Evolutionary conservation across 331 rosid genomes (phyloP), one percentile per base, ranked within the genome.

Genomic region (Quercus tomentella): DNA sequence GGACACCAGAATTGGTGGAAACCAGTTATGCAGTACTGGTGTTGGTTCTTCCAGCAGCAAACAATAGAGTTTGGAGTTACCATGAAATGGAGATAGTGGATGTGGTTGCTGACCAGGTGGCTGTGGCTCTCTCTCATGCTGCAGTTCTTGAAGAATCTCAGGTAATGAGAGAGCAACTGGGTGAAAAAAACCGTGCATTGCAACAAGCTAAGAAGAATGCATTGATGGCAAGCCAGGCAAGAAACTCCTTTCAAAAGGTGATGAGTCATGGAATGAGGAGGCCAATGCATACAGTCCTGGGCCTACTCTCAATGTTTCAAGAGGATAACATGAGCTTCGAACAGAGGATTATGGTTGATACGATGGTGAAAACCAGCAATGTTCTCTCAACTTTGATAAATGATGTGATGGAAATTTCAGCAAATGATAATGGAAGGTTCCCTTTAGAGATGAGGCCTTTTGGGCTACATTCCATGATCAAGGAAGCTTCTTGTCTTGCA

Each of bases 51-150:
- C 98, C 98, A 0, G 76, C 80, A 6, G 97, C 91, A 65, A 91
- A 86, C 52, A 89, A 90, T 76, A 83, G 99, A 83, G 76, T 91
- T 75, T 96, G 99, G 99, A 92, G 88, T 83, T 76, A 80, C 71
- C 97, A 93, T 80, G 99, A 93, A 79, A 87, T 89, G 61, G 99
- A 96, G 88, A 96, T 96, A 76, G 90, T 96, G 56, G 87, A 92
- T 87, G 99, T 92, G 65, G 99, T 96, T 74, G 99, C 99, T 60
- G 99, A 96, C 82, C 99, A 96, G 88, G 99, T 96, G 8, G 99
- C 99, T 2, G 99, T 96, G 73, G 99, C 99, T 61, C 91, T 96
- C 55, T 96, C 99, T 43, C 99, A 96, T 88, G 99, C 99, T 45
- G 98, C 97, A 33, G 86, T 96, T 82, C 92, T 96, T 23, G 99